Conservation (phyloP, 169 alveolate species). For the Plasmodium gallinaceum region DNA sequence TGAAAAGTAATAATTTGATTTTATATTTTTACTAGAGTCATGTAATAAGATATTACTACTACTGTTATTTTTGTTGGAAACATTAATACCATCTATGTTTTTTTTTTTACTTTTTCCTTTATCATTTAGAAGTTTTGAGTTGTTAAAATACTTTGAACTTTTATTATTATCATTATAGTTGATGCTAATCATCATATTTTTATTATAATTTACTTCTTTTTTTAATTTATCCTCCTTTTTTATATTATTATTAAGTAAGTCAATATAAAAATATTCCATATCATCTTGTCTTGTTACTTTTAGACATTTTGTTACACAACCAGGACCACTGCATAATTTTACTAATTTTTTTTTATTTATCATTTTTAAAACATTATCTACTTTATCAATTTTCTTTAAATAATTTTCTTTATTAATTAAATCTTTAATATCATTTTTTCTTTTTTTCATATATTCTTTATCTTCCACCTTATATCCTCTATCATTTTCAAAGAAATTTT, state of each 20-base stretch:
- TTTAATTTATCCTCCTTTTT: not conserved
- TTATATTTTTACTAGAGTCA: not conserved
- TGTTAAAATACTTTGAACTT: not conserved
- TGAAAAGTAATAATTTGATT: slow-evolving; percentile 15
- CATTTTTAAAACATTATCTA: slow-evolving; percentile 6
- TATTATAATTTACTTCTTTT: not conserved
- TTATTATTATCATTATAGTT: not conserved
- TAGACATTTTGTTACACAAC: slow-evolving; percentile 77
- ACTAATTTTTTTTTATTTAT: slow-evolving; percentile 37
- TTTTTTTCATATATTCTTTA: not conserved
- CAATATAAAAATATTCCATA: slow-evolving; percentile 9
- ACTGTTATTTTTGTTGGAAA: not conserved
- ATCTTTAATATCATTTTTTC: not conserved
- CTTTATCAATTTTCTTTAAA: slow-evolving; percentile 7
- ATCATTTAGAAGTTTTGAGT: not conserved
- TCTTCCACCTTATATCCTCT: not conserved
- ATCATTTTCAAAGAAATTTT: not conserved
- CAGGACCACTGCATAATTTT: slow-evolving; percentile 79
- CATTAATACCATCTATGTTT: not conserved
- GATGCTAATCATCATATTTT: not conserved
- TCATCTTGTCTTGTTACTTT: slow-evolving; percentile 62
- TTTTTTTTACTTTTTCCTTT: not conserved
- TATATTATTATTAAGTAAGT: not conserved
- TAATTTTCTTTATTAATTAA: slow-evolving; percentile 6
- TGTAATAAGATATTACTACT: not conserved